Evolutionary conservation across 2,329 filamentous ascomycete genomes (phyloP), one percentile per base, ranked within the genome.

Genomic region (Domatiomyces globalis): DNA sequence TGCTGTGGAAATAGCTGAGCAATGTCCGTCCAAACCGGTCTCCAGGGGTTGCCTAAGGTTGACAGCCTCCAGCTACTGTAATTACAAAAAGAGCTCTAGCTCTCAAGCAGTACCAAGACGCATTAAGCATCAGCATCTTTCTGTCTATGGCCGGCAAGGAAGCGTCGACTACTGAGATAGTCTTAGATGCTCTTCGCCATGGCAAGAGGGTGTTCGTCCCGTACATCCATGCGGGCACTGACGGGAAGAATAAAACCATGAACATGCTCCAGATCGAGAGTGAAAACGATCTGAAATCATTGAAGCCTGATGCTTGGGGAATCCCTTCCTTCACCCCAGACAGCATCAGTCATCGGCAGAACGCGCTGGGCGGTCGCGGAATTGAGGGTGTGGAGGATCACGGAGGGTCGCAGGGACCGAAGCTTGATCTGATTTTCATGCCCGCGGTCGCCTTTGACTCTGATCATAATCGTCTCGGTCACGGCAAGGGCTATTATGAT

Each of bases 401-500:
- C 49, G 52, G 63, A 58, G 10, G 10, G 10, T 15, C 15, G 12
- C 33, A 39, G 33, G 33, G 33, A 15, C 51, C 63, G 27, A 76
- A 77, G 7, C 72, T 98, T 43, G 90, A 98, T 66, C 68, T 98
- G 58, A 85, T 98, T 57, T 75, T 98, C 25, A 79, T 96, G 74
- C 92, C 92, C 1, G 92, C 89, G 10, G 85, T 98, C 62, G 90
- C 87, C 2, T 98, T 98, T 67, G 89, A 95, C 66, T 73, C 73
- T 2, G 71, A 71, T 10, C 77, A 92, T 54, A 79, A 83, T 59
- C 78, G 92, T 60, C 76, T 96, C 18, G 92, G 92, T 43, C 92
- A 98, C 67, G 92, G 92, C 51, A 94, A 87, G 67, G 92, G 92
- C 29, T 98, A 94, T 71, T 98, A 98, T 73, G 92, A 98, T 71